Conservation (phyloP, 176 grass and related monocot species). For the Guadua angustifolia region DNA sequence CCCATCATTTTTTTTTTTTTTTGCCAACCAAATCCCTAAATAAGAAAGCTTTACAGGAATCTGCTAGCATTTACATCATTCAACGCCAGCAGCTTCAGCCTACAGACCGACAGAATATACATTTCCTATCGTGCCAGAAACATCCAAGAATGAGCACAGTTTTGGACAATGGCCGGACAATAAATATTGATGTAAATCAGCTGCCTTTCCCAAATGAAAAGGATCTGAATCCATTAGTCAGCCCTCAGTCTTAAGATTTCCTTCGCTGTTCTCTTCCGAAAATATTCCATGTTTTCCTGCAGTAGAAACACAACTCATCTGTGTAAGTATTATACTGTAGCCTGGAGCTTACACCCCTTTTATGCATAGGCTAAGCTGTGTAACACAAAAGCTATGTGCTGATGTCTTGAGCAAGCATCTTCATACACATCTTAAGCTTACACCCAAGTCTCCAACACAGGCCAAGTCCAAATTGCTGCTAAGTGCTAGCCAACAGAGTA, state of each 20-base stretch:
- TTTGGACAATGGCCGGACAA: slow-evolving; percentile 2
- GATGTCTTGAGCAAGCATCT: slow-evolving; percentile 8
- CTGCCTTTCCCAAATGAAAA: slow-evolving; percentile 11
- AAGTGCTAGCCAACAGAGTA: background rate
- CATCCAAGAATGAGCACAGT: slow-evolving; percentile 22
- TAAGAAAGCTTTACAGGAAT: slow-evolving; percentile 33
- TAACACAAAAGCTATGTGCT: background rate
- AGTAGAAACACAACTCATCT: slow-evolving; percentile 36
- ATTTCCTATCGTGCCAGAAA: slow-evolving; percentile 6
- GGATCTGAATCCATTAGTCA: slow-evolving; percentile 43
- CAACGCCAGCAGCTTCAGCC: background rate
- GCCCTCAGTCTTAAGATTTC: slow-evolving; percentile 76
- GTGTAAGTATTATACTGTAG: background rate
- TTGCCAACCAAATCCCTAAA: slow-evolving; percentile 14
- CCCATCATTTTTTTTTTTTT: background rate
- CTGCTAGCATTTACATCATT: background rate
- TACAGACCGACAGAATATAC: background rate
- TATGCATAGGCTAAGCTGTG: background rate
- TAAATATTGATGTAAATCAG: slow-evolving; percentile 13
- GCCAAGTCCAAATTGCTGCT: background rate
- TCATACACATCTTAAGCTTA: background rate
- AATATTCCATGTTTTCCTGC: slow-evolving; percentile 88
- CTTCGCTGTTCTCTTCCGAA: slow-evolving; percentile 72
- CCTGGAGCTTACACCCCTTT: background rate
- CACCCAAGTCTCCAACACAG: background rate